A percentile compares a stretch with the other conserved stretches of the same genome.
Evolutionary conservation across 257 asterid genomes (phyloP).

Genomic region (Phtheirospermum japonicum): DNA sequence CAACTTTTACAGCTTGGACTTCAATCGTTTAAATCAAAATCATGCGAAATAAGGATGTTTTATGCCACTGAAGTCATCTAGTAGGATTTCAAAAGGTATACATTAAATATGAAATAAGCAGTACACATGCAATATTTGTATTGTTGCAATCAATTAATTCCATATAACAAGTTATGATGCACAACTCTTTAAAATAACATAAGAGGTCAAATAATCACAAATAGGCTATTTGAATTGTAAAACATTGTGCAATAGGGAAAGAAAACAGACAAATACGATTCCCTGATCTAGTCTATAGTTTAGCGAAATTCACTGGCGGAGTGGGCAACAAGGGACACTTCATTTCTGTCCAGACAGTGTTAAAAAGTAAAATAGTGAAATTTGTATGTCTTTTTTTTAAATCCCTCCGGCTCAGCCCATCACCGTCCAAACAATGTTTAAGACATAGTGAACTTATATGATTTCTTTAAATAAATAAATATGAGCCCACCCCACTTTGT

Average conservation of each 20-base stretch:
- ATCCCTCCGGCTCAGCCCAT: no score
- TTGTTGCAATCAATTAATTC: background rate
- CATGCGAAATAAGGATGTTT: background rate
- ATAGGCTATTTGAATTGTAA: background rate
- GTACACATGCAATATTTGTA: no score
- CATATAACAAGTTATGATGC: background rate
- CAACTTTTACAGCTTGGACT: background rate
- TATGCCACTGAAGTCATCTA: conserved; percentile 13
- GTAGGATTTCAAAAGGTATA: background rate
- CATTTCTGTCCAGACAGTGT: no score
- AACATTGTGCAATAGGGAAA: background rate
- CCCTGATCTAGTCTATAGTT: background rate
- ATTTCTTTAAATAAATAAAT: no score
- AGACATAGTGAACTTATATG: no score
- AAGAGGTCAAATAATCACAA: background rate
- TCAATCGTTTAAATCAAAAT: conserved; percentile 7
- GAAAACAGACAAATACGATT: background rate
- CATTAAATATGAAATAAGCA: background rate
- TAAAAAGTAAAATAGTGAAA: no score
- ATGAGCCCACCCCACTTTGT: no score
- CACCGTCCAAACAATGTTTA: background rate
- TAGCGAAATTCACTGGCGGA: background rate
- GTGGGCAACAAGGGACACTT: no score
- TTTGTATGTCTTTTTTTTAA: no score
- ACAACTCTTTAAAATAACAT: background rate